A percentile compares a stretch with the other conserved stretches of the same genome.
These are phyloP conservation scores for Lepiota brunneoincarnata DNA, from an alignment of 768 basidiomycete genomes.

Conservation along the genomic window DNA sequence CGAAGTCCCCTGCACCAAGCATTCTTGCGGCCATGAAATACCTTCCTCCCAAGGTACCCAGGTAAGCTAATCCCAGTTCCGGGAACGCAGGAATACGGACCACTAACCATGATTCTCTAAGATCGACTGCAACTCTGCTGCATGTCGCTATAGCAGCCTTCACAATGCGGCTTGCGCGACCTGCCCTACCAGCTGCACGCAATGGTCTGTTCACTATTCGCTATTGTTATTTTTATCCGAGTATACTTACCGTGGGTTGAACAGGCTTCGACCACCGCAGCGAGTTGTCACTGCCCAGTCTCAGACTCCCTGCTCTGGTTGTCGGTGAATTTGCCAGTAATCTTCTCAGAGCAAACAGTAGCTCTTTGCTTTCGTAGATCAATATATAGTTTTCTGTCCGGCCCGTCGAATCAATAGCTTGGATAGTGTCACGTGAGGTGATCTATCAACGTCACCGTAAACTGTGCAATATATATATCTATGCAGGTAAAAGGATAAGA, in stretches of 20 bases:
- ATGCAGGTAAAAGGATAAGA: too few relatives aligned
- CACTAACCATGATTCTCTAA: constrained; percentile 15
- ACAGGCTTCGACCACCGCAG: constrained; percentile 27
- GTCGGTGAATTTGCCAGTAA: background rate
- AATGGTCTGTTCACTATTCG: constrained; percentile 28
- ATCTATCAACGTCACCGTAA: too few relatives aligned
- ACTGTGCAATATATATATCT: too few relatives aligned
- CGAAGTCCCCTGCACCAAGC: constrained; percentile 32
- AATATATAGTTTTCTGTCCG: too few relatives aligned
- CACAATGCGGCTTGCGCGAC: constrained; percentile 32
- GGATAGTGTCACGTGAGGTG: too few relatives aligned
- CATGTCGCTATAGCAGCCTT: constrained; percentile 40
- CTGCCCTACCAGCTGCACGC: constrained; percentile 37
- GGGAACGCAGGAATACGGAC: constrained; percentile 5
- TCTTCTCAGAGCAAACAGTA: too few relatives aligned
- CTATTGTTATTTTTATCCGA: background rate
- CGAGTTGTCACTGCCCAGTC: constrained; percentile 19
- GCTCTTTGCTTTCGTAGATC: too few relatives aligned
- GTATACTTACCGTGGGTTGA: too few relatives aligned
- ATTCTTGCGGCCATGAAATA: constrained; percentile 36
- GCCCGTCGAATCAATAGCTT: too few relatives aligned
- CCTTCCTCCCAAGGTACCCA: constrained; percentile 17
- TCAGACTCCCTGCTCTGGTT: constrained; percentile 16
- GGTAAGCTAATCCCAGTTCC: constrained; percentile 16
- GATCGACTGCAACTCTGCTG: constrained; percentile 39